Evolutionary conservation across 257 asterid species (phyloP), one percentile per base, ranked within the genome.

Genomic region (Salvia hispanica): DNA sequence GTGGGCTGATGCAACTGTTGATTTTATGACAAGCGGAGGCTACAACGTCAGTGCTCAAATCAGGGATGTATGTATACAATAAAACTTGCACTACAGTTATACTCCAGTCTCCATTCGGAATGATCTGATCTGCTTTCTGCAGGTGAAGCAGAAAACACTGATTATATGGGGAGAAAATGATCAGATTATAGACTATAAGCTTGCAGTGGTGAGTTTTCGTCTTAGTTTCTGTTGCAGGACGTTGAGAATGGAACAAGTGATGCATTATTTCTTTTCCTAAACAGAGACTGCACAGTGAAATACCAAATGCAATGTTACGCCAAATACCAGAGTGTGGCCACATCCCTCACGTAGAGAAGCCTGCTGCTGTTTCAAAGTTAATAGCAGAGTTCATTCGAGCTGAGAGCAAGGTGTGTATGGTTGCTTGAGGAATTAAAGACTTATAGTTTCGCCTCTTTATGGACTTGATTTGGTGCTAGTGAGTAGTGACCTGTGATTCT

Each of bases 101-200:
- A 37, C 66, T 65, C 34, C 18, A 15, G 39, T 39, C 5, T 34
- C 58, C 6, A 8, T 21, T 16, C n/a, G 13, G 7, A 13, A n/a
- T 34, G 25, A 71, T 48, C 53, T 55, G 57, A 33, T 54, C 16
- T 66, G 47, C 16, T 62, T 25, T 70, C 64, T 62, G 28, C 86
- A 92, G 98, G 94, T 93, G 8, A 90, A 78, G 82, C 97, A 86
- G 79, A 84, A 85, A 72, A 81, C 97, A 16, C 95, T 93, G 2
- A 77, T 93, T 52, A 74, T 93, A 76, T 93, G 99, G 97, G 97
- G 99, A n/a, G 95, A 86, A 77, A 76, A 93, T 18, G 97, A 93
- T 74, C 87, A 79, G 78, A 88, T 93, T 67, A 90, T 93, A 13
- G 96, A 93, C 82, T 69, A 71, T 72, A 86, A 84, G 83, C 92